A percentile compares a stretch with the other conserved stretches of the same genome.
phyloP scores from a whole-genome alignment of 768 basidiomycete species.

The Leucosporidium scottii region DNA sequence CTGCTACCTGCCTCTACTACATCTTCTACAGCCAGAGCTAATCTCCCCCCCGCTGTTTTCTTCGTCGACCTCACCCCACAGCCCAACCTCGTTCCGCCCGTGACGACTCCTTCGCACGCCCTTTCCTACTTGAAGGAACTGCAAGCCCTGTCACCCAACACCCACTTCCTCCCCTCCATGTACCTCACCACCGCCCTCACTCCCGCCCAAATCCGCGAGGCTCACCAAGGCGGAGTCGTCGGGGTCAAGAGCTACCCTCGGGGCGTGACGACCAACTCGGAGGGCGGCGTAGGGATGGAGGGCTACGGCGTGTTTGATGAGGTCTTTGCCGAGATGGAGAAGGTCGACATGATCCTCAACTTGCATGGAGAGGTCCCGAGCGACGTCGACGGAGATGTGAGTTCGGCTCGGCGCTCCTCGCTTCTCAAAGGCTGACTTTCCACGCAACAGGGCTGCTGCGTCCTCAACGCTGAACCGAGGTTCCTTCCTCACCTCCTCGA shows the following conservation, averaged over 20 bases:
- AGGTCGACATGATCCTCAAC: slow-evolving; percentile 87
- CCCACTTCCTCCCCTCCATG: slow-evolving; percentile 89
- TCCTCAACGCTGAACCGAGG: slow-evolving; percentile 82
- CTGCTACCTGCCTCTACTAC: not conserved
- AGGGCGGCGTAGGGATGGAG: slow-evolving; percentile 73
- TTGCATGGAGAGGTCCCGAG: slow-evolving; percentile 90
- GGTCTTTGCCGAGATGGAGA: slow-evolving; percentile 88
- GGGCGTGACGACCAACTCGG: slow-evolving; percentile 95
- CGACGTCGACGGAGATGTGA: slow-evolving; percentile 58
- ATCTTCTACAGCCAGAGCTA: too few species aligned
- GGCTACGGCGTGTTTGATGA: slow-evolving; percentile 89
- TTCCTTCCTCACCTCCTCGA: slow-evolving; percentile 82
- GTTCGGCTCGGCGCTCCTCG: slow-evolving; percentile 3
- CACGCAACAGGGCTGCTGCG: slow-evolving; percentile 70
- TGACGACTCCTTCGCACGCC: slow-evolving; percentile 47
- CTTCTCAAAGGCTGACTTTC: too few species aligned
- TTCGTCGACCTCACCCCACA: slow-evolving; percentile 38
- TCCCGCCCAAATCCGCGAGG: slow-evolving; percentile 81
- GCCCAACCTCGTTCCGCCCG: slow-evolving; percentile 58
- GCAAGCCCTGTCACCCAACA: slow-evolving; percentile 62
- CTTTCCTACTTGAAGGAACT: slow-evolving; percentile 70
- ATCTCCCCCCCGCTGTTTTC: not conserved
- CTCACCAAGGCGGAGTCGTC: slow-evolving; percentile 71
- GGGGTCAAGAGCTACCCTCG: slow-evolving; percentile 95
- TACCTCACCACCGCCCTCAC: slow-evolving; percentile 90